These are phyloP conservation scores for Wallacemonas collosoma DNA, from an alignment of 208 protist species.

Conservation along the genomic window DNA sequence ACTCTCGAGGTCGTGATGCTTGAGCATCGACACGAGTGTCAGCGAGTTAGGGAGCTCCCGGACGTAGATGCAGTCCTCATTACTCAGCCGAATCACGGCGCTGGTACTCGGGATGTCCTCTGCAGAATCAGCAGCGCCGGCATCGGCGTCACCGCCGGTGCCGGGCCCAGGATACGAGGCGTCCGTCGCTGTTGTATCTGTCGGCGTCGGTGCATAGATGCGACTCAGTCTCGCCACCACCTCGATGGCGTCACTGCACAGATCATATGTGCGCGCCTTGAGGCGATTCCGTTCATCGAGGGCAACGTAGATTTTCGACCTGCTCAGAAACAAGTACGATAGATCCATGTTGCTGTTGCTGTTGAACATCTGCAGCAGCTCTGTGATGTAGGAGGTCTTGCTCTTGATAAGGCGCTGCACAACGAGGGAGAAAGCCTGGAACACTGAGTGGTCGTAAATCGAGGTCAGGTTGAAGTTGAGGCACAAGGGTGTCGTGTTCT, in stretches of 20 bases:
- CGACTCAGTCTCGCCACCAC: constrained; percentile 76
- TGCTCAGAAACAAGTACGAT: constrained; percentile 86
- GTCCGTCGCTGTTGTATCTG: neutral
- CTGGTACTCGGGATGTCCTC: constrained; percentile 29
- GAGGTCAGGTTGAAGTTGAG: constrained; percentile 91
- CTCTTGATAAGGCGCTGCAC: constrained; percentile 83
- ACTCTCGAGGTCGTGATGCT: constrained; percentile 70
- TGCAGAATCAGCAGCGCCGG: neutral
- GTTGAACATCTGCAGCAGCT: constrained; percentile 88
- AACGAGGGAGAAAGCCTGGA: constrained; percentile 89
- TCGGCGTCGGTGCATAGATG: constrained; percentile 46
- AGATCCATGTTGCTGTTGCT: constrained; percentile 86
- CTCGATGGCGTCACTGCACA: constrained; percentile 89
- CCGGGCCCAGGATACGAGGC: neutral
- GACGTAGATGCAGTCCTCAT: constrained; percentile 86
- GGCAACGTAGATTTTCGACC: constrained; percentile 87
- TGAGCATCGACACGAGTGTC: constrained; percentile 86
- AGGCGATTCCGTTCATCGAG: constrained; percentile 80
- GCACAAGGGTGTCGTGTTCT: constrained; percentile 53
- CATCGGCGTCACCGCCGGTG: constrained; percentile 4
- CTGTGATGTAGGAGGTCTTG: constrained; percentile 81
- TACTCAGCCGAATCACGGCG: constrained; percentile 51
- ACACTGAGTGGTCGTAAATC: constrained; percentile 92
- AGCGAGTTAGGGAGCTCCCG: constrained; percentile 83
- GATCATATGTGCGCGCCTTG: constrained; percentile 80